Conservation (phyloP, 768 basidiomycete species). For the Suillus subaureus region DNA sequence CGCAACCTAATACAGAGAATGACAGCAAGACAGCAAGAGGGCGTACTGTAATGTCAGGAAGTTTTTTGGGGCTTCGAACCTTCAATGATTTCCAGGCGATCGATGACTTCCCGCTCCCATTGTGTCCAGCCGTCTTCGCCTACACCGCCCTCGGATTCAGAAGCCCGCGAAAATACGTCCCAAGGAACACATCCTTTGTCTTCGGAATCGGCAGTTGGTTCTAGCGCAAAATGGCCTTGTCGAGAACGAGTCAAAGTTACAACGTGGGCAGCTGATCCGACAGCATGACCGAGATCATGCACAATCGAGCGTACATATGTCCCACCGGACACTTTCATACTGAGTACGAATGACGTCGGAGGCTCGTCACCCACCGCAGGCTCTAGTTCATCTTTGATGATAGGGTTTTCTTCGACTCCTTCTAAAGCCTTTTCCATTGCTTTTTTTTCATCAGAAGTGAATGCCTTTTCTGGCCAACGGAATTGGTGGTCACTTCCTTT, state of each 20-base stretch:
- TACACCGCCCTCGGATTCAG: constrained; percentile 49
- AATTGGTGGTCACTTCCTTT: constrained; percentile 74
- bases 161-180: constrained; percentile 68
- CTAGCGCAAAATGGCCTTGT: constrained; percentile 78
- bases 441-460: constrained; percentile 68
- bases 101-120: constrained; percentile 86
- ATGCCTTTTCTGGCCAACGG: constrained; percentile 70
- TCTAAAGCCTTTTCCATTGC: constrained; percentile 69
- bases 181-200: constrained; percentile 71
- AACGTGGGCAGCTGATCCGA: constrained; percentile 92
- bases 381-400: constrained; percentile 38
- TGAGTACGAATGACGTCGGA: constrained; percentile 82
- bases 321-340: constrained; percentile 93
- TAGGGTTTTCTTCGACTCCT: constrained; percentile 43
- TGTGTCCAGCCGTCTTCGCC: constrained; percentile 69
- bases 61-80: constrained; percentile 16
- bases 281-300: constrained; percentile 83
- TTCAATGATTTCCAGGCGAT: constrained; percentile 62
- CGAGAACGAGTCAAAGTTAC: constrained; percentile 87
- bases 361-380: constrained; percentile 32
- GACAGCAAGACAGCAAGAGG: no score
- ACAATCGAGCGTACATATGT: constrained; percentile 97
- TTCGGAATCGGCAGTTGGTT: constrained; percentile 46
- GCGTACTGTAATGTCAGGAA: constrained; percentile 1
- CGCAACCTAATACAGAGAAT: background rate